Percentiles rank a stretch among this genome's conserved stretches.
Conservation (phyloP, 225 moss, liverwort and hornwort genomes). For the Polytrichum commune region DNA sequence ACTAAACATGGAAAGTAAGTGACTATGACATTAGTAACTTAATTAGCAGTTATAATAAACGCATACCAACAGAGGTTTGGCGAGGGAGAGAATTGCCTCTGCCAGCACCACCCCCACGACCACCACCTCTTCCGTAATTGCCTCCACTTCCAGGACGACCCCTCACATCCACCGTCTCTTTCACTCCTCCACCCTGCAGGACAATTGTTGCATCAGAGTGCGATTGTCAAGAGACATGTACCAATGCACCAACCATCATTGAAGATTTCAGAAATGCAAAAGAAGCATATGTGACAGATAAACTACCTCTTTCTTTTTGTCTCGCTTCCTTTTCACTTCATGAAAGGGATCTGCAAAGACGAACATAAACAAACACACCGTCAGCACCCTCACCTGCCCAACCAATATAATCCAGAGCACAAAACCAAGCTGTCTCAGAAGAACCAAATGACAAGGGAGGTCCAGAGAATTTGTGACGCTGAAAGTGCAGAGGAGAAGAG, state of each 20-base stretch:
- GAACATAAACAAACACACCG: not conserved
- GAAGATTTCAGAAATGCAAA: not conserved
- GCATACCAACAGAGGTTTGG: slow-evolving; percentile 48
- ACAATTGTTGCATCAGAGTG: not conserved
- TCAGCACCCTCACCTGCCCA: not conserved
- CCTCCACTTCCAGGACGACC: slow-evolving; percentile 63
- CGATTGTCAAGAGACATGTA: too few species aligned
- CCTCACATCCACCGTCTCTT: slow-evolving; percentile 60
- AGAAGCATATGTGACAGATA: not conserved
- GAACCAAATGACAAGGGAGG: too few species aligned
- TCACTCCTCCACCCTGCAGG: slow-evolving; percentile 48
- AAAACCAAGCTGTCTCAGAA: too few species aligned
- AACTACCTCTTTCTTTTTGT: slow-evolving; percentile 85
- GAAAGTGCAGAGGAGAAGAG: slow-evolving; percentile 27
- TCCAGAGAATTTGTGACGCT: slow-evolving; percentile 7
- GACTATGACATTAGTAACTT: too few species aligned
- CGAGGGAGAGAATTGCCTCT: slow-evolving; percentile 73
- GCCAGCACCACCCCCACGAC: slow-evolving; percentile 65
- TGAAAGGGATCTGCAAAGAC: slow-evolving; percentile 75
- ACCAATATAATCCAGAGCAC: too few species aligned
- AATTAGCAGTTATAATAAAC: too few species aligned
- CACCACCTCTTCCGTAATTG: slow-evolving; percentile 55
- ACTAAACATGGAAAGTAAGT: too few species aligned
- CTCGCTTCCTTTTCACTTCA: slow-evolving; percentile 89
- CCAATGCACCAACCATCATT: too few species aligned